phyloP scores from a whole-genome alignment of 1,284 basidiomycete genomes.

The Cryptococcus jaspeensis region DNA sequence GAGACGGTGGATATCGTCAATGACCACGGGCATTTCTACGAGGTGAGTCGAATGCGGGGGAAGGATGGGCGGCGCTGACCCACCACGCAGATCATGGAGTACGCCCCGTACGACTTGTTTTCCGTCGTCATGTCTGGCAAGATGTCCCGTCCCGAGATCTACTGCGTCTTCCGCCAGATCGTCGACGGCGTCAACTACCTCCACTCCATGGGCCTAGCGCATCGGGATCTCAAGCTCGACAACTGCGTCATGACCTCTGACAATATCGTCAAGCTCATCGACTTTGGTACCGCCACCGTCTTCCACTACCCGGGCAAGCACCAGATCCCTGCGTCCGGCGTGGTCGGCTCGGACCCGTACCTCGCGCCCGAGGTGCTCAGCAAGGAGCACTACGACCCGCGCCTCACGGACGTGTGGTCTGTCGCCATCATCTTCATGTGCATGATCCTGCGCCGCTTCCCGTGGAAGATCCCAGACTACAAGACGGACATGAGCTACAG shows the following conservation, averaged over 20 bases:
- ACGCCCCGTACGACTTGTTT: conserved; percentile 97
- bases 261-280: conserved; percentile 97
- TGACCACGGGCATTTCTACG: conserved; percentile 97
- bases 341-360: conserved; percentile 98
- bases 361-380: conserved; percentile 94
- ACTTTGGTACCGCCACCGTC: conserved; percentile 98
- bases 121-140: conserved; percentile 99
- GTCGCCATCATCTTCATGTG: conserved; percentile 99
- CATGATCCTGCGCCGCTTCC: conserved; percentile 97
- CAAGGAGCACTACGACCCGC: conserved; percentile 81
- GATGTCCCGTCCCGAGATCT: conserved; percentile 97
- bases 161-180: conserved; percentile 98
- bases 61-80: too few relatives aligned
- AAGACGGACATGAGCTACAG: conserved; percentile 90
- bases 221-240: conserved; percentile 98
- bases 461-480: conserved; percentile 96
- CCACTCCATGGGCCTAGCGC: conserved; percentile 94
- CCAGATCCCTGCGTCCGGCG: conserved; percentile 75
- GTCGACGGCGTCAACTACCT: conserved; percentile 98
- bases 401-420: conserved; percentile 98
- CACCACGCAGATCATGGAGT: conserved; percentile 86
- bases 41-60: conserved; percentile 68
- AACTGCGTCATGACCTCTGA: conserved; percentile 97
- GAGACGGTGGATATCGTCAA: conserved; percentile 98
- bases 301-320: conserved; percentile 96